Evolutionary conservation across 257 asterid species (phyloP).

Genomic region (Prunella vulgaris): DNA sequence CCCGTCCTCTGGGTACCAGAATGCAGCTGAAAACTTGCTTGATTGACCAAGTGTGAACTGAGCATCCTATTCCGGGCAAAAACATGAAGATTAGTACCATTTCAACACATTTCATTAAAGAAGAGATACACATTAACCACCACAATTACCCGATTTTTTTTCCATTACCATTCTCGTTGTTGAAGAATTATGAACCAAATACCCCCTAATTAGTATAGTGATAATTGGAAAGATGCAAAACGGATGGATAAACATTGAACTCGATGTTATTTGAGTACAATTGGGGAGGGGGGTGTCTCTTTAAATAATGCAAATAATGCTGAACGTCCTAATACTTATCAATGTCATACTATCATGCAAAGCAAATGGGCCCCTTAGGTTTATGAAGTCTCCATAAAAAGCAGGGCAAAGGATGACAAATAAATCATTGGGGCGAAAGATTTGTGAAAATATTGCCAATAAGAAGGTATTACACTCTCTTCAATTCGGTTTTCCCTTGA

Average conservation of each 20-base stretch:
- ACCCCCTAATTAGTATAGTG: background rate
- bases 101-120: background rate
- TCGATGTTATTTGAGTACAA: too few relatives aligned
- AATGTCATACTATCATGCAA: background rate
- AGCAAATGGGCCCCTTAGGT: background rate
- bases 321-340: background rate
- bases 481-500: background rate
- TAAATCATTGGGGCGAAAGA: too few relatives aligned
- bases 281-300: background rate
- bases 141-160: too few relatives aligned
- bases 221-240: too few relatives aligned
- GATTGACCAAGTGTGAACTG: constrained; percentile 55
- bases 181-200: too few relatives aligned
- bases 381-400: background rate
- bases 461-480: background rate
- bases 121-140: too few relatives aligned
- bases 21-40: constrained; percentile 47
- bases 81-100: background rate
- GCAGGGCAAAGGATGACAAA: background rate
- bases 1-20: constrained; percentile 57
- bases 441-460: too few relatives aligned
- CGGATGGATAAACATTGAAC: too few relatives aligned
- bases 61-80: constrained; percentile 37
- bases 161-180: too few relatives aligned
- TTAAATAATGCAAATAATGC: background rate